Percentiles rank a stretch among this genome's conserved stretches.
phyloP scores from a whole-genome alignment of 108 stramenopile genomes.

The Thalassiosira profunda region DNA sequence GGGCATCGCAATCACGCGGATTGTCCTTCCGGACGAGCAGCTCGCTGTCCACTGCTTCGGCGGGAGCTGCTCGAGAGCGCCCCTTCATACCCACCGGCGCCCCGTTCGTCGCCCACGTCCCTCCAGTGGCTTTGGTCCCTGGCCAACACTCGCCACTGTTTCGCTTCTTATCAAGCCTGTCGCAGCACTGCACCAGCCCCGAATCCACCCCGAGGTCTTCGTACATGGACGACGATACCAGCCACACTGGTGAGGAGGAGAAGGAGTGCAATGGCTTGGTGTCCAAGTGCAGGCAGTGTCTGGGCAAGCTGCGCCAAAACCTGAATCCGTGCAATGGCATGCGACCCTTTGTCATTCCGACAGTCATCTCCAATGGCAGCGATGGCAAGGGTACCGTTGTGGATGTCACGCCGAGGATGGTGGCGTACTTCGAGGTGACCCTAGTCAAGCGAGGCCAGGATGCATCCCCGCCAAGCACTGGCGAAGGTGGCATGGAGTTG shows the following conservation, averaged over 20 bases:
- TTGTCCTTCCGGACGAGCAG: too few relatives aligned
- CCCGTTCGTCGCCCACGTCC: too few relatives aligned
- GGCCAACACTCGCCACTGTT: slow-evolving; percentile 1
- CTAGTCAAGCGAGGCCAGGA: slow-evolving; percentile 36
- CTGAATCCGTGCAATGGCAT: too few relatives aligned
- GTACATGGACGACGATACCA: background rate
- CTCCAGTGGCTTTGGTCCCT: too few relatives aligned
- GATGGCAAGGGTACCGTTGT: slow-evolving; percentile 2
- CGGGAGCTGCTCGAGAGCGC: too few relatives aligned
- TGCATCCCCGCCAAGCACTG: too few relatives aligned
- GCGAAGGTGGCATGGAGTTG: too few relatives aligned
- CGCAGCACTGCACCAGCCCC: background rate
- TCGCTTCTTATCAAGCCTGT: slow-evolving; percentile 19
- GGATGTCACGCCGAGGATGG: slow-evolving; percentile 67
- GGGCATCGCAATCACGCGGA: background rate
- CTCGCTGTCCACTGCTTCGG: too few relatives aligned
- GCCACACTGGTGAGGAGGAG: background rate
- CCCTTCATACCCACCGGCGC: too few relatives aligned
- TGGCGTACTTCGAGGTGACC: slow-evolving; percentile 81
- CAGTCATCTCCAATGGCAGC: slow-evolving; percentile 1
- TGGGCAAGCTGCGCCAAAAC: slow-evolving; percentile 1
- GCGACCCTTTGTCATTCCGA: slow-evolving; percentile 19
- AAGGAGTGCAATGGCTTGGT: background rate
- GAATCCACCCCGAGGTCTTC: background rate
- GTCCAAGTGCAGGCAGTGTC: slow-evolving; percentile 3